Conservation (phyloP, 1,284 basidiomycete species). For the Pseudozyma tsukubaensis region DNA sequence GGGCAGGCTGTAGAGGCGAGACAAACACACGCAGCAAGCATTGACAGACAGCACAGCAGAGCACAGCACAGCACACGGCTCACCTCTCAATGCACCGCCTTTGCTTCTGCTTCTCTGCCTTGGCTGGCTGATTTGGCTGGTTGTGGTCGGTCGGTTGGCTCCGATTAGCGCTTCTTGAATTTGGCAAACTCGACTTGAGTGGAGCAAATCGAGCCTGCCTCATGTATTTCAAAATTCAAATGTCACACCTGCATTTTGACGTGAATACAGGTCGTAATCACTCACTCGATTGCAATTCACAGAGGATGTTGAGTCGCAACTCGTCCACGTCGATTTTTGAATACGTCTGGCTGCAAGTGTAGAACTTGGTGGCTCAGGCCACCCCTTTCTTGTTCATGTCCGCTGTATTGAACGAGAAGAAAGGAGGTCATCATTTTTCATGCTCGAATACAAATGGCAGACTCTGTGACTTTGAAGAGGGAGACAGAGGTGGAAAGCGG, state of each 20-base stretch:
- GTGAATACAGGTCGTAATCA: background rate
- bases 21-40: background rate
- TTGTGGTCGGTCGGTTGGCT: too few species aligned
- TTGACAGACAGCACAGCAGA: background rate
- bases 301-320: slow-evolving; percentile 18
- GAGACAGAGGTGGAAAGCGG: background rate
- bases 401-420: too few species aligned
- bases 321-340: slow-evolving; percentile 11
- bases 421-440: too few species aligned
- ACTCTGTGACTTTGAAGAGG: background rate
- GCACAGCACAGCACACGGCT: slow-evolving; percentile 1
- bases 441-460: too few species aligned
- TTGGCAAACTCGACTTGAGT: background rate
- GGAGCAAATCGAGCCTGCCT: background rate
- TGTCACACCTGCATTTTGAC: background rate
- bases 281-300: background rate
- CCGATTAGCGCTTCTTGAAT: slow-evolving; percentile 13
- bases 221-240: slow-evolving; percentile 2
- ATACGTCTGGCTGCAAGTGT: slow-evolving; percentile 1
- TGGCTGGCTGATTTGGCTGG: too few species aligned
- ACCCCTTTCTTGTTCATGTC: slow-evolving; percentile 4
- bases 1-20: too few species aligned
- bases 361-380: slow-evolving; percentile 15
- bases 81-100: slow-evolving; percentile 10
- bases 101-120: background rate